A percentile compares a stretch with the other conserved stretches of the same genome.
Conservation (phyloP, 331 rosid genomes). For the Malus hybrid region DNA sequence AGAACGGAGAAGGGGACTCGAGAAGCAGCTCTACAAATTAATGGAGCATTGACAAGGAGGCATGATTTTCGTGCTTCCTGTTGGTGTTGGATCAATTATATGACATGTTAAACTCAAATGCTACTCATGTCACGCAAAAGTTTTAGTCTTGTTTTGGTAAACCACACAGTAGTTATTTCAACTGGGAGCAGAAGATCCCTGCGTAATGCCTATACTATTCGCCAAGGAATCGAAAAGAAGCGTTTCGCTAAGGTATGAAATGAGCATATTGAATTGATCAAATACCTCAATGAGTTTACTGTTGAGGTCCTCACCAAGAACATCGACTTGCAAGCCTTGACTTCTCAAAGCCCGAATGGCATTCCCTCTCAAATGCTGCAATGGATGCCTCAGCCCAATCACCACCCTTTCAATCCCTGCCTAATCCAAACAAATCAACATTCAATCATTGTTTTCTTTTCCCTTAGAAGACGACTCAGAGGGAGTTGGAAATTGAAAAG, state of each 20-base stretch:
- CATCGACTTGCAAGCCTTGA: slow-evolving; percentile 70
- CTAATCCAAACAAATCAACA: slow-evolving; percentile 36
- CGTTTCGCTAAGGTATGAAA: neutral
- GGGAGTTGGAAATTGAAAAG: neutral
- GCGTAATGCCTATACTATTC: neutral
- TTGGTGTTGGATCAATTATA: slow-evolving; percentile 14
- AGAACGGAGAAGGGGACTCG: slow-evolving; percentile 82
- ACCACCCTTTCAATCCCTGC: slow-evolving; percentile 83
- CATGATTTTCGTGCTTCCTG: slow-evolving; percentile 84
- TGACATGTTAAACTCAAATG: neutral
- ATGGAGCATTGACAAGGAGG: slow-evolving; percentile 79
- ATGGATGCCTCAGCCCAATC: slow-evolving; percentile 83
- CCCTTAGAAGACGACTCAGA: neutral
- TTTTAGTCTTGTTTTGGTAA: no score
- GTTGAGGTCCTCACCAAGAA: slow-evolving; percentile 78
- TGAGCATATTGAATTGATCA: neutral
- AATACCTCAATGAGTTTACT: slow-evolving; percentile 60
- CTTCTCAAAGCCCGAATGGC: slow-evolving; percentile 70
- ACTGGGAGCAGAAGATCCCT: neutral
- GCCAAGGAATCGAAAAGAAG: neutral
- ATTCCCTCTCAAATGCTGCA: slow-evolving; percentile 79
- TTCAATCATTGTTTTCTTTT: neutral
- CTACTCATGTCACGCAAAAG: neutral
- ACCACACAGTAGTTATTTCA: neutral
- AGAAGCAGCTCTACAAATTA: slow-evolving; percentile 80